Percentiles rank a stretch among this genome's conserved stretches.
Evolutionary conservation across 2,329 filamentous ascomycete species (phyloP).

Genomic region (Metarhizium album): DNA sequence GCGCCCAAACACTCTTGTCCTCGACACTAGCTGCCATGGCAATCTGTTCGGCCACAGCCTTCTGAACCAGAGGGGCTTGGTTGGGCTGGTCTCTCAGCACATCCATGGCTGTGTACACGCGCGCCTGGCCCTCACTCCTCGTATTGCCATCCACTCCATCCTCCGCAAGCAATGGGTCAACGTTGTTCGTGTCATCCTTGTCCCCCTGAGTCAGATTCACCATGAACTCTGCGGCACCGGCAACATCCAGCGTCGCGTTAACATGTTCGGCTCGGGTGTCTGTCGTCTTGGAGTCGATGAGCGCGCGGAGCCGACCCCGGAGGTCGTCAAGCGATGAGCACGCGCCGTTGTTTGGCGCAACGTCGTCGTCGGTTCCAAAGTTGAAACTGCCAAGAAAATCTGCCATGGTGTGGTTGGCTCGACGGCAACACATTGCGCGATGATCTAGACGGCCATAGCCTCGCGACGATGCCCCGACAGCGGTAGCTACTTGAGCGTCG

Average conservation of each 20-base stretch:
- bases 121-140: conserved; percentile 17
- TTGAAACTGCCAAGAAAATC: conserved; percentile 29
- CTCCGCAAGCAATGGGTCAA: conserved; percentile 25
- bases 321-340: conserved; percentile 33
- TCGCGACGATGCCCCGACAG: too few relatives aligned
- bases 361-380: conserved; percentile 15
- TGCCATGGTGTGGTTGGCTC: conserved; percentile 17
- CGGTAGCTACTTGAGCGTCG: background rate
- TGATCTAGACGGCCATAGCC: background rate
- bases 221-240: conserved; percentile 31
- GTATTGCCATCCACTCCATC: conserved; percentile 10
- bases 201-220: conserved; percentile 28
- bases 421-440: background rate
- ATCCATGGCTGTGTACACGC: conserved; percentile 33
- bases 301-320: conserved; percentile 29
- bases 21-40: conserved; percentile 29
- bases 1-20: conserved; percentile 39
- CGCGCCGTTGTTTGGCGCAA: conserved; percentile 12
- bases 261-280: conserved; percentile 40
- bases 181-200: conserved; percentile 20
- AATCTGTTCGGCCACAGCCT: conserved; percentile 38
- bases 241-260: conserved; percentile 35
- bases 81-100: conserved; percentile 36
- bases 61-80: conserved; percentile 38
- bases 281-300: conserved; percentile 32